phyloP scores from a whole-genome alignment of 2,329 filamentous ascomycete species.

The Pyricularia grisea region DNA sequence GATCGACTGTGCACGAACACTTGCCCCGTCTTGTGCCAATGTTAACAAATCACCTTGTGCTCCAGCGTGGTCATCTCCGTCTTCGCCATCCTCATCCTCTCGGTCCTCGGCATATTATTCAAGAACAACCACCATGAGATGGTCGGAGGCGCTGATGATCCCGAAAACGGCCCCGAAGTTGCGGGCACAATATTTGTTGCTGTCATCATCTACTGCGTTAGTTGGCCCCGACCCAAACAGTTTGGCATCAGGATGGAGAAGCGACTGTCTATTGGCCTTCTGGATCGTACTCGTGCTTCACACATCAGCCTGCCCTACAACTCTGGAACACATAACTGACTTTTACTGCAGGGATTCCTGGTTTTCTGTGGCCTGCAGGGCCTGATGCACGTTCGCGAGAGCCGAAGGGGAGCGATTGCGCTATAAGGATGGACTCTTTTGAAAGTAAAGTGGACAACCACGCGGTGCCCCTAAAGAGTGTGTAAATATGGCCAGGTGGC shows the following conservation, averaged over 20 bases:
- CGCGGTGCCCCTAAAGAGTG: not conserved
- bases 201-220: constrained; percentile 80
- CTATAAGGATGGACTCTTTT: constrained; percentile 32
- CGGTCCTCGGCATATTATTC: constrained; percentile 61
- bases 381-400: constrained; percentile 74
- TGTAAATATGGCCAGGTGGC: not conserved
- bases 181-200: constrained; percentile 80
- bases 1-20: not conserved
- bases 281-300: not conserved
- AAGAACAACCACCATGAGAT: constrained; percentile 73
- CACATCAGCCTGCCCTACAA: no score
- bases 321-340: not conserved
- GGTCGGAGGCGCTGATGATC: constrained; percentile 64
- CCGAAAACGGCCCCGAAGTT: constrained; percentile 65
- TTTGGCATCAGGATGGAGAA: not conserved
- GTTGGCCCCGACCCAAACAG: constrained; percentile 25
- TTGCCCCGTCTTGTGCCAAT: not conserved
- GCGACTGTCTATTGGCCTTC: not conserved
- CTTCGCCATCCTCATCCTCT: constrained; percentile 57
- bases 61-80: constrained; percentile 62
- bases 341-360: constrained; percentile 60
- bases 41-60: not conserved
- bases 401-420: constrained; percentile 73
- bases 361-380: constrained; percentile 89
- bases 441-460: not conserved